Percentiles rank a stretch among this genome's conserved stretches.
Conservation (phyloP, 192 early-diverging fungal genomes). For the Coemansia sp. region DNA sequence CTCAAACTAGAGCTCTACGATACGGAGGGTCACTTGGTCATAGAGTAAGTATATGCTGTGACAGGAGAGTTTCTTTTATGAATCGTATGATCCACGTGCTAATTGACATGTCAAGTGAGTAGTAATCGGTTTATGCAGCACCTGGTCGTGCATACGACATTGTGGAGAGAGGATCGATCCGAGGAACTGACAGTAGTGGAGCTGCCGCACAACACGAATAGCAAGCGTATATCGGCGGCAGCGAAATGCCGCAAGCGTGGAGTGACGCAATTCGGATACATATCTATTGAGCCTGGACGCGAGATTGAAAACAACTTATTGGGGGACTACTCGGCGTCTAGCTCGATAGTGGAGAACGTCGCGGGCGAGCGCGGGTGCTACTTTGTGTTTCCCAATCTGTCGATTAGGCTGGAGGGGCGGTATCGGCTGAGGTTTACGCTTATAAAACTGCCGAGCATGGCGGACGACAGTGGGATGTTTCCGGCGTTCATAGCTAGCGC, state of each 20-base stretch:
- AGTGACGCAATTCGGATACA: constrained; percentile 41
- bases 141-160: constrained; percentile 54
- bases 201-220: constrained; percentile 49
- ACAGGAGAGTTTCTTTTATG: not conserved
- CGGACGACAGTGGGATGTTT: constrained; percentile 50
- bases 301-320: constrained; percentile 50
- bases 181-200: constrained; percentile 47
- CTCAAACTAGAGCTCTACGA: constrained; percentile 66
- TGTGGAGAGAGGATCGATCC: constrained; percentile 31
- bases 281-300: constrained; percentile 22
- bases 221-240: constrained; percentile 52
- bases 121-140: constrained; percentile 46
- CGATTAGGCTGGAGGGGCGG: constrained; percentile 70
- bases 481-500: constrained; percentile 56
- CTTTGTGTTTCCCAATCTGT: constrained; percentile 78
- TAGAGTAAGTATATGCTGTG: constrained; percentile 17
- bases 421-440: constrained; percentile 70
- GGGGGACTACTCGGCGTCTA: constrained; percentile 43
- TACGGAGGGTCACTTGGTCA: constrained; percentile 48
- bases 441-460: constrained; percentile 64
- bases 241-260: constrained; percentile 53
- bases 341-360: constrained; percentile 47
- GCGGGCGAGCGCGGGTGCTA: constrained; percentile 65
- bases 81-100: not conserved
- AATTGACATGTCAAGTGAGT: not conserved